Evolutionary conservation across 2,329 filamentous ascomycete species (phyloP), one percentile per base, ranked within the genome.

Genomic region (Ophiocordyceps camponoti-rufipedis): DNA sequence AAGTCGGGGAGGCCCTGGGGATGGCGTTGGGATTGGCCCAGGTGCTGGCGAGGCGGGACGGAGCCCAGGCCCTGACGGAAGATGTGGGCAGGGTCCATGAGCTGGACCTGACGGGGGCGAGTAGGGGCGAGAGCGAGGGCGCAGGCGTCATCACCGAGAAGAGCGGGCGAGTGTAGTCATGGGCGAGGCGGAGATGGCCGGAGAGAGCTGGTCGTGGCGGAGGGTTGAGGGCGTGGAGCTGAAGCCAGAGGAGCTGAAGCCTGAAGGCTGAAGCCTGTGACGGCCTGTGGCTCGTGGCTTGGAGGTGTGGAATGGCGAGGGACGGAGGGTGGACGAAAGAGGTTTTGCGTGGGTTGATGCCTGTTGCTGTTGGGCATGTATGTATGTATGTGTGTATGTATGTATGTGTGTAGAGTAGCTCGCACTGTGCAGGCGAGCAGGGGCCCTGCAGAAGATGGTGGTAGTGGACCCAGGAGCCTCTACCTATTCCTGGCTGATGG

Each of bases 51-150:
- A 42, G 65, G 63, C 50, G 59, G 62, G 48, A 66, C 62, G 43
- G 63, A 59, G 46, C 65, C 66, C 48, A 76, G 65, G 55, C 72
- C 74, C 58, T 74, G 75, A 52, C 72, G 72, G 54, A 78, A 77
- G 55, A 78, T 66, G 55, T 71, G 68, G 50, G 70, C 66, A 51
- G 72, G 67, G 58, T 80, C 73, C 76, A 81, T 81, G 49, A 40
- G 32, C 43, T 32, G n/a, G 13, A 14, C 2, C 23, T 5, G 56
- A 33, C 23, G 23, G 23, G 23, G 23, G 23, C 23, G 42, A 14
- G 41, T 10, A 13, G 29, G 35, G 49, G 46, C 48, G 48, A 49
- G 46, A 31, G 41, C n/a, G 38, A 18, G 18, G n/a, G 18, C 5
- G 38, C 38, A 40, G 38, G 38, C 38, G 38, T 18, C 38, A 19